These are phyloP conservation scores for Rhizodiscina lignyota DNA, from an alignment of 495 filamentous ascomycete genomes.

Conservation along the genomic window DNA sequence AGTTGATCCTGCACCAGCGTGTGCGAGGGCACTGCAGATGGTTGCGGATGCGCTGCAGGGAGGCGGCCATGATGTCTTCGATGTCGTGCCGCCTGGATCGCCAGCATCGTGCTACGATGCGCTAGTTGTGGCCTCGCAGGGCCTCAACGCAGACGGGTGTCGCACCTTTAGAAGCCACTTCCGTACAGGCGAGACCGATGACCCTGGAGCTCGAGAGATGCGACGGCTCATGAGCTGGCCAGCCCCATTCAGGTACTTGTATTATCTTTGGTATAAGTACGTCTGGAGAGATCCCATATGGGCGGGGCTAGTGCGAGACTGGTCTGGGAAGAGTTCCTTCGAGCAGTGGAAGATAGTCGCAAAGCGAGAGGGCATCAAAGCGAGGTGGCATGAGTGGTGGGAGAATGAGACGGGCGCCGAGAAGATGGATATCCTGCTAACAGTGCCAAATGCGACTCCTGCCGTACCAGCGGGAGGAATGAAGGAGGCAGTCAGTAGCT, in stretches of 20 bases:
- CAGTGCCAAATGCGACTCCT: constrained; percentile 78
- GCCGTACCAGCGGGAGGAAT: constrained; percentile 80
- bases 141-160: constrained; percentile 80
- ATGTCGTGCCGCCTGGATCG: constrained; percentile 39
- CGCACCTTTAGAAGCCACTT: constrained; percentile 65
- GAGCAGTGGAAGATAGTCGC: constrained; percentile 72
- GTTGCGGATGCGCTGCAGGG: constrained; percentile 48
- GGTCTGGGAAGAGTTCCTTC: constrained; percentile 49
- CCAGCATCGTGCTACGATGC: constrained; percentile 45
- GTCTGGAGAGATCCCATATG: constrained; percentile 57
- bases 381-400: constrained; percentile 74
- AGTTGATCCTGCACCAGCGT: constrained; percentile 75
- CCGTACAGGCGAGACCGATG: constrained; percentile 61
- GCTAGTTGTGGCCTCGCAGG: constrained; percentile 61
- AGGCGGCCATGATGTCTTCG: constrained; percentile 61
- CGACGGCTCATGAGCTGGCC: constrained; percentile 55
- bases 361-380: constrained; percentile 59
- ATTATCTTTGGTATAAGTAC: constrained; percentile 79
- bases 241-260: constrained; percentile 61
- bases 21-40: constrained; percentile 55
- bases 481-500: constrained; percentile 70
- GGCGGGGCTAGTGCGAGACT: constrained; percentile 58
- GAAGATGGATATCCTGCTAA: constrained; percentile 61
- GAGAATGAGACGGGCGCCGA: constrained; percentile 29
- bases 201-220: constrained; percentile 64